Base-by-base conservation (phyloP, 2,329 filamentous ascomycete genomes). In the Dendryphion nanum region DNA sequence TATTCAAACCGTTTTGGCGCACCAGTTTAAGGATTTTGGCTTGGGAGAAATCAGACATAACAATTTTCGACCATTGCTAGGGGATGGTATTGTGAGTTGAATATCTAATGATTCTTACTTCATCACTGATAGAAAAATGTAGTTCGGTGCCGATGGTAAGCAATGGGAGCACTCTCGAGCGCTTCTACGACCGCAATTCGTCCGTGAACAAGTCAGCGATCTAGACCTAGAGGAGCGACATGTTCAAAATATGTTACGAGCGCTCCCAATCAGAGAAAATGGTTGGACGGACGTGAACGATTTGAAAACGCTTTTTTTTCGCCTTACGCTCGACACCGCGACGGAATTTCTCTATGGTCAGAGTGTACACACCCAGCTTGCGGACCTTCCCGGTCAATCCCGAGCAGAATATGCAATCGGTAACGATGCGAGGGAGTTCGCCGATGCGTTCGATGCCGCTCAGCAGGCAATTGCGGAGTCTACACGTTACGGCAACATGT, bases 11-110 rank as follows among this genome's bases (percentile, higher is more conserved):
- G 59, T 74, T 20, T 62, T 72, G 23, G 67, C 68, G 6, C 59
- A 65, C 2, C 61, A 72, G 19, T 69, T 70, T 45, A 71, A 72
- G 46, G 71, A 73, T 32, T 74, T 69, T 58, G 57, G 61, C 3
- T 38, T 72, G 4, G 66, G 67, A 1, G 37, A 48, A 6, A 41
- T 56, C 14, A 48, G 69, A 16, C 67, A 64, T 41, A 42, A 42
- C 2, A 58, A 53, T 18, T 71, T 74, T 33, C 45, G 41, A 20
- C 63, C 65, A 1, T 40, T 73, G 4, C 56, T 74, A 6, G 70
- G 70, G 5, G 40, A 51, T 18, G 69, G 67, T 28, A 66, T 64
- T 41, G 59, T 61, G 35, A 53, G 57, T 48, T 2, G 15, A 15
- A 5, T 3, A 3, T 31, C 13, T n/a, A 23, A 17, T 37, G 21